Evolutionary conservation across 306 rosid genomes (phyloP).

Genomic region (Lathyrus aphaca): DNA sequence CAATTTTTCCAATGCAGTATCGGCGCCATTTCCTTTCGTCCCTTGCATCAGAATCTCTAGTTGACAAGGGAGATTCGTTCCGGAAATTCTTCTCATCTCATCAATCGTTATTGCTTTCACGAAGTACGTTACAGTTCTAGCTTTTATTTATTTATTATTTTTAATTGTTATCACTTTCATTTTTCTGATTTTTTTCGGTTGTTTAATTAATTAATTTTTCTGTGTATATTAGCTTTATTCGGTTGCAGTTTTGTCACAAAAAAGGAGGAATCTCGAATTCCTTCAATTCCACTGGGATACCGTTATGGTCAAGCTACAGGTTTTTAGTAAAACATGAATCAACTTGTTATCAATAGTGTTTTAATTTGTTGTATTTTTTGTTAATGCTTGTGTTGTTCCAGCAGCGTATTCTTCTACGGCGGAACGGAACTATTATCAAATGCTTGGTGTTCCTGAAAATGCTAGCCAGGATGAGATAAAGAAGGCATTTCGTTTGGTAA

Average conservation of each 20-base stretch:
- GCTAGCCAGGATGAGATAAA: slow-evolving; percentile 80
- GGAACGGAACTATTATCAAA: slow-evolving; percentile 63
- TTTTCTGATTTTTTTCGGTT: slow-evolving; percentile 6
- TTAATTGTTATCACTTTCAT: too few species aligned
- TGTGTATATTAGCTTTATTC: slow-evolving; percentile 50
- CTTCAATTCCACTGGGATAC: slow-evolving; percentile 40
- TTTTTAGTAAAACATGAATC: slow-evolving; percentile 38
- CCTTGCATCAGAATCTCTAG: slow-evolving; percentile 40
- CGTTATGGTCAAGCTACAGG: slow-evolving; percentile 75
- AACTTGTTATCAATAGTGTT: neutral
- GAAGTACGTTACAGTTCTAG: slow-evolving; percentile 42
- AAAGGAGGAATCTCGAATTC: slow-evolving; percentile 37
- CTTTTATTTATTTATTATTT: too few species aligned
- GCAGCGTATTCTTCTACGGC: slow-evolving; percentile 62
- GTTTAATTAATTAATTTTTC: neutral
- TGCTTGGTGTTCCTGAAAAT: slow-evolving; percentile 67
- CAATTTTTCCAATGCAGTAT: slow-evolving; percentile 49
- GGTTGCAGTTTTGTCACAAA: slow-evolving; percentile 46
- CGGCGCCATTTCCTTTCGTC: slow-evolving; percentile 65
- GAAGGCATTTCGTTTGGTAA: slow-evolving; percentile 74
- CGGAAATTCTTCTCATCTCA: slow-evolving; percentile 40
- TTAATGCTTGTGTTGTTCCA: slow-evolving; percentile 38
- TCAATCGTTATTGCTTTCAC: slow-evolving; percentile 45
- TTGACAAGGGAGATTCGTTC: slow-evolving; percentile 38
- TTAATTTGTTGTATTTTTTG: slow-evolving; percentile 1